Percentiles rank a stretch among this genome's conserved stretches.
phyloP scores from a whole-genome alignment of 164 flowering plant species.

The Akebia trifoliata region DNA sequence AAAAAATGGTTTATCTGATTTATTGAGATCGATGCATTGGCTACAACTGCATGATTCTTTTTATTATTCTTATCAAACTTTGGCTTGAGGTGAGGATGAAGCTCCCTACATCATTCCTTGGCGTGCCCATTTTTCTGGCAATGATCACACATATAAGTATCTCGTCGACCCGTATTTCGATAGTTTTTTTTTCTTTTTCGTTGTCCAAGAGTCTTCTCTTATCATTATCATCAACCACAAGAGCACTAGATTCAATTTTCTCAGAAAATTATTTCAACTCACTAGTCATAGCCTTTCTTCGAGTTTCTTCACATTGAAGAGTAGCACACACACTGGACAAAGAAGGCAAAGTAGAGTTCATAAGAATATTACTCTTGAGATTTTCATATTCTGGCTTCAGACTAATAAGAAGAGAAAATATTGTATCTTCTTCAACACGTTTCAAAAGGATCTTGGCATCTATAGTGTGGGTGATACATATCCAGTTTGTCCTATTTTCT shows the following conservation, averaged over 20 bases:
- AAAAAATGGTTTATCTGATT: background rate
- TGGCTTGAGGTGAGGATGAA: constrained; percentile 7
- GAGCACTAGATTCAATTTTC: background rate
- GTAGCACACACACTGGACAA: constrained; percentile 6
- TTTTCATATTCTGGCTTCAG: constrained; percentile 4
- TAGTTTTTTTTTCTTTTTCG: background rate
- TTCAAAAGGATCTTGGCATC: constrained; percentile 4
- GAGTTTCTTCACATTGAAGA: constrained; percentile 2
- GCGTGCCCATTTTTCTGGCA: background rate
- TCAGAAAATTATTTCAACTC: background rate
- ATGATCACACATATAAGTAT: background rate
- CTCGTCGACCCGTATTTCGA: background rate
- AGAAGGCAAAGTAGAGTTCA: background rate
- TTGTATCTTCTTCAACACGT: constrained; percentile 11
- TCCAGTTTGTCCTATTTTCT: constrained; percentile 6
- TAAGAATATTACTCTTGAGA: constrained; percentile 10
- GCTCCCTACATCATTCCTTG: constrained; percentile 4
- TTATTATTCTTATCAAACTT: background rate
- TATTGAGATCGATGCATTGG: background rate
- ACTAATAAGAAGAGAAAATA: background rate
- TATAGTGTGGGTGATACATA: background rate
- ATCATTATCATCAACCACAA: background rate
- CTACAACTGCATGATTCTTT: background rate
- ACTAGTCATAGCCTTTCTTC: background rate
- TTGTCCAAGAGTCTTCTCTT: background rate